Percentiles rank a stretch among this genome's conserved stretches.
These are phyloP conservation scores for Vanrija pseudolonga DNA, from an alignment of 1,284 basidiomycete genomes.

Conservation along the genomic window DNA sequence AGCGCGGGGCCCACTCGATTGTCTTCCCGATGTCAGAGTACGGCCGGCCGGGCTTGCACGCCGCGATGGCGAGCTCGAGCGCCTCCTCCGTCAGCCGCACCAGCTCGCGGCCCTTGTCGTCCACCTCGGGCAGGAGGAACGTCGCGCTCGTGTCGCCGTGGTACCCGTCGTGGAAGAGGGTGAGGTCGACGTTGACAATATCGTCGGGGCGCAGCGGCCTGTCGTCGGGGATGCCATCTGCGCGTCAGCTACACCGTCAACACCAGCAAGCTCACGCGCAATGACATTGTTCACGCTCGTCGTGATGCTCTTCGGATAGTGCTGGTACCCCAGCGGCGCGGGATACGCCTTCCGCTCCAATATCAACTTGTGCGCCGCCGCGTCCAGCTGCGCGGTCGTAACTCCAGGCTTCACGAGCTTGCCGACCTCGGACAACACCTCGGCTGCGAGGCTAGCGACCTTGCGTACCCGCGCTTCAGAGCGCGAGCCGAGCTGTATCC, in stretches of 20 bases:
- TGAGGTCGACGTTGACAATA: constrained; percentile 80
- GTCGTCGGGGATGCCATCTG: constrained; percentile 81
- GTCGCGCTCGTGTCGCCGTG: constrained; percentile 83
- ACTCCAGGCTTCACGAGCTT: constrained; percentile 63
- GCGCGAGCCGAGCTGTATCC: constrained; percentile 58
- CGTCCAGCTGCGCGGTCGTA: constrained; percentile 71
- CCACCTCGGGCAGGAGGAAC: constrained; percentile 72
- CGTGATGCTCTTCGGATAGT: constrained; percentile 81
- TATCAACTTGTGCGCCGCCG: constrained; percentile 66
- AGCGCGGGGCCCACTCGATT: constrained; percentile 58
- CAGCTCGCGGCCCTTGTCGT: constrained; percentile 62
- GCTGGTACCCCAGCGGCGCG: constrained; percentile 74
- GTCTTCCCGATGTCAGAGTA: constrained; percentile 71
- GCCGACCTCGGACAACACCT: constrained; percentile 60
- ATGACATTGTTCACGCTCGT: constrained; percentile 71
- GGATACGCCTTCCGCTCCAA: constrained; percentile 72
- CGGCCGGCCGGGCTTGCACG: constrained; percentile 69
- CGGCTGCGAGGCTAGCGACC: constrained; percentile 61
- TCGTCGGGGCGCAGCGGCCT: constrained; percentile 74
- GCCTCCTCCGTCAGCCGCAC: constrained; percentile 63
- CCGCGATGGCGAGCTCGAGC: constrained; percentile 65
- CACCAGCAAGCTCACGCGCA: constrained; percentile 34
- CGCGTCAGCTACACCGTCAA: neutral
- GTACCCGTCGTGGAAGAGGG: constrained; percentile 70
- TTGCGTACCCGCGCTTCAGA: constrained; percentile 60